These are phyloP conservation scores for Pyrus hybrid DNA, from an alignment of 331 rosid genomes.

Conservation along the genomic window DNA sequence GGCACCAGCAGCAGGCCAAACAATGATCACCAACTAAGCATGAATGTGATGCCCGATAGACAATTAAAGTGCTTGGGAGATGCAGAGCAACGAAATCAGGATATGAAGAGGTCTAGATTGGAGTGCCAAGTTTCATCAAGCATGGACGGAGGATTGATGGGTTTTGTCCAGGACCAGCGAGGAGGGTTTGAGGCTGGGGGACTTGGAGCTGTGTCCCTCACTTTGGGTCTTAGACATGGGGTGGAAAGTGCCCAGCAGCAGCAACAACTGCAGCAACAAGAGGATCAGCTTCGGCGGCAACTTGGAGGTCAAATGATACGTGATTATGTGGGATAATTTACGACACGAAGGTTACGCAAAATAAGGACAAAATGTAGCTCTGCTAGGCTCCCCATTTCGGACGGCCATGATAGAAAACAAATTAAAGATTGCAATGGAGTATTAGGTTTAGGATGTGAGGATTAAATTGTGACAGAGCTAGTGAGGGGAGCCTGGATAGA, in stretches of 20 bases:
- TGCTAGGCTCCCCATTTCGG: background rate
- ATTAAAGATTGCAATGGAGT: background rate
- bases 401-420: background rate
- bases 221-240: constrained; percentile 68
- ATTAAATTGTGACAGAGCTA: background rate
- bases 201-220: constrained; percentile 66
- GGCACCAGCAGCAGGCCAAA: constrained; percentile 19
- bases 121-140: constrained; percentile 36
- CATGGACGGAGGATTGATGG: constrained; percentile 52
- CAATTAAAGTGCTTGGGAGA: constrained; percentile 26
- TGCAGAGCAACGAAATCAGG: constrained; percentile 38
- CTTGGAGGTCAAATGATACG: constrained; percentile 56
- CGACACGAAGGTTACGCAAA: background rate
- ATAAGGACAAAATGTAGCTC: background rate
- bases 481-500: background rate
- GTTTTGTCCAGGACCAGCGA: constrained; percentile 52
- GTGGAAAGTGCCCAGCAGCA: constrained; percentile 50
- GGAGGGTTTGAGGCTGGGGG: constrained; percentile 47
- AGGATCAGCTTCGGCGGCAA: constrained; percentile 45
- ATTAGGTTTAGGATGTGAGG: background rate
- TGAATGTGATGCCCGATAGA: constrained; percentile 22
- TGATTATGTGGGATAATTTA: constrained; percentile 57
- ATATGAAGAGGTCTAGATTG: constrained; percentile 46
- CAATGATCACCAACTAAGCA: constrained; percentile 12
- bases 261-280: constrained; percentile 35